Base-by-base conservation (phyloP, 176 grass and related monocot genomes). In the Carex parvula region DNA sequence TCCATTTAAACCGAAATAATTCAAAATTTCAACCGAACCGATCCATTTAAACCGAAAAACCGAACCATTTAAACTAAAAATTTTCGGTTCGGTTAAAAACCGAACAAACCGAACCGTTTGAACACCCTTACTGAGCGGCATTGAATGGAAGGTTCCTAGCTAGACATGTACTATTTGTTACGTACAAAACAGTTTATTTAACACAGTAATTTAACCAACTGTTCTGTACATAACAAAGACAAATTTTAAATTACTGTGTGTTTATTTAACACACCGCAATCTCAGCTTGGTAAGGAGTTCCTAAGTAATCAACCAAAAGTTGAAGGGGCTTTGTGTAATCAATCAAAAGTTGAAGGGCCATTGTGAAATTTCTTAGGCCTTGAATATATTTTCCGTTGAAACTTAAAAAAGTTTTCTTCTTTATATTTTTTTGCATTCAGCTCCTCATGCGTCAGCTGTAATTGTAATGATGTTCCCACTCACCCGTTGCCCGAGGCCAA, bases 381-480 rank as follows among this genome's bases (percentile, higher is more conserved):
- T 1, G 22, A 35, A 68, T 70, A 33, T 42, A 42, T 70, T 35
- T 70, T 7, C 17, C 5, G 32, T 68, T 79, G 21, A 54, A 79
- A 76, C 18, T 5, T 39, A 35, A 35, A 29, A 29, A 29, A 29
- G 9, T 22, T 24, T 24, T 30, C 13, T 56, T 62, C 30, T 62
- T 80, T n/a, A 58, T n/a, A 58, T 17, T 6, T 58, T 8, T 46
- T 46, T 50, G 16, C 17, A 15, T 32, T 39, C 32, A 39, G n/a
- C n/a, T n/a, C n/a, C n/a, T n/a, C n/a, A n/a, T n/a, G n/a, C n/a
- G n/a, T n/a, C n/a, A n/a, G 59, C 79, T 81, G 59, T 62, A 81
- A 50, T 50, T 63, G n/a, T 20, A 63, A 52, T 81, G 79, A 65
- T 81, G 55, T 64, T 80, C 78, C 56, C 78, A 80, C 79, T 81